These are phyloP conservation scores for Pyrus bretschneideri DNA, from an alignment of 306 rosid species.

Conservation along the genomic window DNA sequence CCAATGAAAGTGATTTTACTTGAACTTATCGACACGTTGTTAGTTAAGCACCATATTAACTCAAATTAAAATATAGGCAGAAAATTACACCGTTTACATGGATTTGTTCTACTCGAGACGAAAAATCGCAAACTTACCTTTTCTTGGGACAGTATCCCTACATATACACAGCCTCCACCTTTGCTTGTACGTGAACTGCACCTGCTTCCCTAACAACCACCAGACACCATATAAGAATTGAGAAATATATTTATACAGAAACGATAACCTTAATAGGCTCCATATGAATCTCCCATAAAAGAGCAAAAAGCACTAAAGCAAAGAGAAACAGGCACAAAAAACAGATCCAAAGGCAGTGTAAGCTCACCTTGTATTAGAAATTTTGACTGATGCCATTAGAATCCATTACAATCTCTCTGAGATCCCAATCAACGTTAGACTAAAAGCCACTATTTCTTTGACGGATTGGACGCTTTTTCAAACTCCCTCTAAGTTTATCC, in stretches of 20 bases:
- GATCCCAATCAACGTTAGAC: not conserved
- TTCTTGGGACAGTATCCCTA: not conserved
- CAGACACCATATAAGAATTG: not conserved
- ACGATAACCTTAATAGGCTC: not conserved
- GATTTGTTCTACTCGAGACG: not conserved
- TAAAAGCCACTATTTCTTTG: not conserved
- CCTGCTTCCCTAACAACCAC: not conserved
- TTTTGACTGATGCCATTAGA: not conserved
- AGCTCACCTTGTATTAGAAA: not conserved
- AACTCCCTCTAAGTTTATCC: not conserved
- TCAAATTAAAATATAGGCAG: too few relatives aligned
- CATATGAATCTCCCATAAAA: not conserved
- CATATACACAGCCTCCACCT: not conserved
- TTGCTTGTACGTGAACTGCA: not conserved
- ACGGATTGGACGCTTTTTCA: not conserved
- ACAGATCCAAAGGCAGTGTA: not conserved
- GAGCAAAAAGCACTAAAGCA: not conserved
- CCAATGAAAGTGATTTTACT: too few relatives aligned
- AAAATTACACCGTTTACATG: not conserved
- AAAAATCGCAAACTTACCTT: not conserved
- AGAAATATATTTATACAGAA: not conserved
- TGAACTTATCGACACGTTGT: too few relatives aligned
- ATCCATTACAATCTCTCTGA: not conserved
- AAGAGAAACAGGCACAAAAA: not conserved
- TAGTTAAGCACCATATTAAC: too few relatives aligned